Evolutionary conservation across 1,284 basidiomycete genomes (phyloP).

Genomic region (Pseudozyma sp.): DNA sequence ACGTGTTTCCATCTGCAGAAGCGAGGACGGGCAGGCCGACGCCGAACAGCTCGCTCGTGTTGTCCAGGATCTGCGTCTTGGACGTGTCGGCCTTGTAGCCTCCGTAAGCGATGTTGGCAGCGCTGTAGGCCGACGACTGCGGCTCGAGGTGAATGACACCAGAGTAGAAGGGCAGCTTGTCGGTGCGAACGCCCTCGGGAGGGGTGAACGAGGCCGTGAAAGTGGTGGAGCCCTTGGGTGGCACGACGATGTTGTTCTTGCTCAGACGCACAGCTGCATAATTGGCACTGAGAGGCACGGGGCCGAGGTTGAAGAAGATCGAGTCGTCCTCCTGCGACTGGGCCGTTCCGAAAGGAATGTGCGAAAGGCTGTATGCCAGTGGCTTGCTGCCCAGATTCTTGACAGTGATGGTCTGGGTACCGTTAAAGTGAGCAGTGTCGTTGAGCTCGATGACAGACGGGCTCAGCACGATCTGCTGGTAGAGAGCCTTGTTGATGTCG

Average conservation of each 20-base stretch:
- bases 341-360: constrained; percentile 67
- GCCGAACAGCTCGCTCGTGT: constrained; percentile 47
- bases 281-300: constrained; percentile 72
- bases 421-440: constrained; percentile 73
- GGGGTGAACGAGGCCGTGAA: constrained; percentile 69
- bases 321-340: constrained; percentile 50
- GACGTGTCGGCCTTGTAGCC: constrained; percentile 45
- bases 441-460: constrained; percentile 77
- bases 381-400: constrained; percentile 55
- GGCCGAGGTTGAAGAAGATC: constrained; percentile 68
- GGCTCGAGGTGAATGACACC: constrained; percentile 74
- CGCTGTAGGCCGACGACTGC: constrained; percentile 24
- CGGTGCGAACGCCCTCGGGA: constrained; percentile 71
- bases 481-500: constrained; percentile 76
- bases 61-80: constrained; percentile 47
- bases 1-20: constrained; percentile 24
- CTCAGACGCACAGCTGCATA: constrained; percentile 72
- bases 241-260: constrained; percentile 67
- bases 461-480: constrained; percentile 72
- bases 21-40: constrained; percentile 43
- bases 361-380: constrained; percentile 55
- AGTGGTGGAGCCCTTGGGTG: constrained; percentile 65
- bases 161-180: constrained; percentile 74
- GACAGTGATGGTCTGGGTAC: constrained; percentile 52
- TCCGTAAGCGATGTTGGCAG: constrained; percentile 48